A percentile compares a stretch with the other conserved stretches of the same genome.
Evolutionary conservation across 1,284 basidiomycete genomes (phyloP).

Genomic region (Moesziomyces antarcticus): DNA sequence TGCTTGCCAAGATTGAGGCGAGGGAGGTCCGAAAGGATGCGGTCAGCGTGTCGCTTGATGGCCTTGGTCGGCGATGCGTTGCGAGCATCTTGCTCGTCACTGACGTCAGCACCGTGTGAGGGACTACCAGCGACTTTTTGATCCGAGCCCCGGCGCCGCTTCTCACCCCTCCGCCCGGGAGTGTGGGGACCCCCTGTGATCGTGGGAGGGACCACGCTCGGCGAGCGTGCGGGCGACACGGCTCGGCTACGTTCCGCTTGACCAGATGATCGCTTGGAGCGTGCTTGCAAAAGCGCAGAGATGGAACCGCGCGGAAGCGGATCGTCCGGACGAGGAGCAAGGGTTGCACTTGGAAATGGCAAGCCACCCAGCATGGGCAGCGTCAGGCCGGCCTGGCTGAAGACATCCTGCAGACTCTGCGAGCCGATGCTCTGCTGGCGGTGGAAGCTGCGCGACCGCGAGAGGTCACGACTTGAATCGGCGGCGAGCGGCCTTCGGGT

Average conservation of each 20-base stretch:
- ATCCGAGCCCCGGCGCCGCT: slow-evolving; percentile 30
- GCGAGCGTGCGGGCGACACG: slow-evolving; percentile 2
- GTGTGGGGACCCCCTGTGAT: slow-evolving; percentile 28
- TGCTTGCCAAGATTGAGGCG: slow-evolving; percentile 38
- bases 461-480: slow-evolving; percentile 15
- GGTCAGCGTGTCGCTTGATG: slow-evolving; percentile 28
- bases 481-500: slow-evolving; percentile 5
- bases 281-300: slow-evolving; percentile 33
- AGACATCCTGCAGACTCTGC: slow-evolving; percentile 34
- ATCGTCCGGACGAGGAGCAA: slow-evolving; percentile 50
- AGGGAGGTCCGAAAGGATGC: slow-evolving; percentile 40
- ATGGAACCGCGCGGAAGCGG: slow-evolving; percentile 53
- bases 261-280: slow-evolving; percentile 32
- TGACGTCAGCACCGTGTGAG: slow-evolving; percentile 1
- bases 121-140: slow-evolving; percentile 38
- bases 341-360: slow-evolving; percentile 3
- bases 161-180: slow-evolving; percentile 53
- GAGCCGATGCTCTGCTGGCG: slow-evolving; percentile 25
- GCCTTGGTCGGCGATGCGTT: slow-evolving; percentile 14
- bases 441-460: slow-evolving; percentile 35
- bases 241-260: slow-evolving; percentile 16
- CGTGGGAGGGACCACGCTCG: slow-evolving; percentile 1
- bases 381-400: slow-evolving; percentile 40
- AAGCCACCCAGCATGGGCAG: slow-evolving; percentile 29
- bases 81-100: background rate